phyloP scores from a whole-genome alignment of 2,329 filamentous ascomycete species.

The Penicillium sp. region DNA sequence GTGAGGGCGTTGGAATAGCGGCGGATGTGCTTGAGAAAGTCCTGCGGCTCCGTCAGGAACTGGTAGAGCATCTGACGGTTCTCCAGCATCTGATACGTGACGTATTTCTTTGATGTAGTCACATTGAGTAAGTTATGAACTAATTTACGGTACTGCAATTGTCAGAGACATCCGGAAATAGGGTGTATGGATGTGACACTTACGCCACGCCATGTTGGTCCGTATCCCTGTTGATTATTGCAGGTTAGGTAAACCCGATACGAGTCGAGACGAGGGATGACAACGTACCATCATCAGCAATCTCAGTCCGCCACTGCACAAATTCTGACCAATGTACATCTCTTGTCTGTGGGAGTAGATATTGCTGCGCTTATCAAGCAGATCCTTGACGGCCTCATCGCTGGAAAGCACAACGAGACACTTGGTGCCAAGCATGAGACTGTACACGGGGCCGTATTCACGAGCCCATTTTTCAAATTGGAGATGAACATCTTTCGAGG shows the following conservation, averaged over 20 bases:
- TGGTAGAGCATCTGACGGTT: constrained; percentile 55
- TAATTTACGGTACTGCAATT: constrained; percentile 31
- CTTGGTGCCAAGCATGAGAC: constrained; percentile 53
- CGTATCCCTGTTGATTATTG: constrained; percentile 23
- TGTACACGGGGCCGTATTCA: constrained; percentile 56
- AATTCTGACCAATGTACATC: constrained; percentile 47
- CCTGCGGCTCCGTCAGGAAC: constrained; percentile 47
- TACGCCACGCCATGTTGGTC: constrained; percentile 29
- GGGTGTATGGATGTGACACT: not conserved
- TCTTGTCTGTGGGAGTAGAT: constrained; percentile 54
- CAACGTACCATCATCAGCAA: constrained; percentile 34
- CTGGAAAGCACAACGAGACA: constrained; percentile 52
- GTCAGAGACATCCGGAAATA: not conserved
- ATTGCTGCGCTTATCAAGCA: constrained; percentile 53
- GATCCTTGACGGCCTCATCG: constrained; percentile 51
- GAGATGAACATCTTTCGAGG: constrained; percentile 43
- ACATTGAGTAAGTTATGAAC: constrained; percentile 53
- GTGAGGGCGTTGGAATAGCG: constrained; percentile 52
- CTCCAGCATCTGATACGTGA: constrained; percentile 59
- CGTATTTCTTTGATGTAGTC: constrained; percentile 50
- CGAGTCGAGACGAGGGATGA: too few species aligned
- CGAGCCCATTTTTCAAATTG: constrained; percentile 57
- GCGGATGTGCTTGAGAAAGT: constrained; percentile 16
- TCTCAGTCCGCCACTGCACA: constrained; percentile 31
- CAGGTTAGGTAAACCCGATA: not conserved